Evolutionary conservation across 2,329 filamentous ascomycete species (phyloP).

Genomic region (Dryadomyces quercivorus): DNA sequence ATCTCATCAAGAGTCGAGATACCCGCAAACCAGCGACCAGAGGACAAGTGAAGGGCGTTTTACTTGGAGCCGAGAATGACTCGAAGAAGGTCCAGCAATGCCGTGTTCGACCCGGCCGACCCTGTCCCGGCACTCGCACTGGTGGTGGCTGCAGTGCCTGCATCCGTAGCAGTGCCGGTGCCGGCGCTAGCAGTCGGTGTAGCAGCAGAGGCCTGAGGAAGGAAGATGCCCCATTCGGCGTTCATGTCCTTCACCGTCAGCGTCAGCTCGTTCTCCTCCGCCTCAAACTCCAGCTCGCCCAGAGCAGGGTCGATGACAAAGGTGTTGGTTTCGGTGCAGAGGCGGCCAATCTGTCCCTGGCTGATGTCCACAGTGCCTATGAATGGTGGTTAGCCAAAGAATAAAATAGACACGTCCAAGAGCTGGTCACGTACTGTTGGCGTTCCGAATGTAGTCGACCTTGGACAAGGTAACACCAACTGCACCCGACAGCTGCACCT

Average conservation of each 20-base stretch:
- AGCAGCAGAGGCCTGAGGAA: conserved; percentile 11
- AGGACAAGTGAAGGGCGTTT: too few relatives aligned
- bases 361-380: conserved; percentile 23
- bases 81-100: too few relatives aligned
- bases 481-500: conserved; percentile 19
- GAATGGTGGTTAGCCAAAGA: background rate
- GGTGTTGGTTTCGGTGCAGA: conserved; percentile 21
- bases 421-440: conserved; percentile 18
- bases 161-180: too few relatives aligned
- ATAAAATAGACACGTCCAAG: background rate
- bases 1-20: too few relatives aligned
- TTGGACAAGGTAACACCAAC: conserved; percentile 22
- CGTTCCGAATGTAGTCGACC: conserved; percentile 26
- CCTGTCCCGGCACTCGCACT: too few relatives aligned
- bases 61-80: too few relatives aligned
- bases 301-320: conserved; percentile 23
- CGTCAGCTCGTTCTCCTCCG: conserved; percentile 26
- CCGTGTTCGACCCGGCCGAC: too few relatives aligned
- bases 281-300: conserved; percentile 26
- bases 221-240: conserved; percentile 22
- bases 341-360: conserved; percentile 21
- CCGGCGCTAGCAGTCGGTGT: too few relatives aligned
- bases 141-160: too few relatives aligned
- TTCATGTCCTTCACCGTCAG: conserved; percentile 19
- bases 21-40: too few relatives aligned